A percentile compares a stretch with the other conserved stretches of the same genome.
Evolutionary conservation across 192 early-diverging fungal species (phyloP).

Genomic region (Coemansia umbellata): DNA sequence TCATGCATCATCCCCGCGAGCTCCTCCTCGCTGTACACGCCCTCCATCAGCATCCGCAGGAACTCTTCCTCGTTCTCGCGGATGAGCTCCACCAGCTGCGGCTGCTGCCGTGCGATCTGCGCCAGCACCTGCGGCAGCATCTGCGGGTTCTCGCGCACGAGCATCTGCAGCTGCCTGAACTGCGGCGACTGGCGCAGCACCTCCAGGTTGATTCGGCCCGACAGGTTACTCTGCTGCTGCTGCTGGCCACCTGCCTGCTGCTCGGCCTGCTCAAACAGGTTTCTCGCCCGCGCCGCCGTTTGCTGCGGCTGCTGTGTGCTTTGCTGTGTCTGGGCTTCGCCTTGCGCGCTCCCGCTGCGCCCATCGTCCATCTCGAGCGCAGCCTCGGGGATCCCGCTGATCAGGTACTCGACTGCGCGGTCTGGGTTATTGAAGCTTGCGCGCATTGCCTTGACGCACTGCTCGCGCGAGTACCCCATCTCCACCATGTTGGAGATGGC

Average conservation of each 20-base stretch:
- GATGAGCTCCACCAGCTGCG: conserved; percentile 76
- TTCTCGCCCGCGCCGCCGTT: conserved; percentile 25
- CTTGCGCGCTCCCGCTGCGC: too few species aligned
- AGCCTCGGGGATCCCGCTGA: conserved; percentile 60
- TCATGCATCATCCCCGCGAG: conserved; percentile 20
- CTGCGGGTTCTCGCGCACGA: conserved; percentile 81
- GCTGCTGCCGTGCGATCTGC: conserved; percentile 80
- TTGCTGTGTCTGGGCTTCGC: conserved; percentile 16
- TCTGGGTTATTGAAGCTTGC: conserved; percentile 98
- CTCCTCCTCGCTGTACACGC: conserved; percentile 34
- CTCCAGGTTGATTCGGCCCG: conserved; percentile 30
- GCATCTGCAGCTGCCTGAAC: conserved; percentile 86
- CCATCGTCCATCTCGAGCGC: conserved; percentile 40
- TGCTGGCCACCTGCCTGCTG: conserved; percentile 28
- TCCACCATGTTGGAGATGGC: conserved; percentile 89
- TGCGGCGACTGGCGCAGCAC: conserved; percentile 73
- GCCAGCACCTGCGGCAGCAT: conserved; percentile 82
- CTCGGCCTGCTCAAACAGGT: conserved; percentile 60
- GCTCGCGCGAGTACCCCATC: conserved; percentile 89
- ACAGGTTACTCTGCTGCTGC: conserved; percentile 14
- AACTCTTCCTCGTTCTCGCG: conserved; percentile 75
- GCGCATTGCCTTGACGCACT: conserved; percentile 86
- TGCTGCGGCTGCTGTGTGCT: conserved; percentile 27
- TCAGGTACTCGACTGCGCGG: conserved; percentile 92
- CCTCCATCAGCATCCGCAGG: conserved; percentile 62